Percentiles rank a stretch among this genome's conserved stretches.
Conservation (phyloP, 371 early-diverging fungal genomes). For the Haplosporangium sp. region DNA sequence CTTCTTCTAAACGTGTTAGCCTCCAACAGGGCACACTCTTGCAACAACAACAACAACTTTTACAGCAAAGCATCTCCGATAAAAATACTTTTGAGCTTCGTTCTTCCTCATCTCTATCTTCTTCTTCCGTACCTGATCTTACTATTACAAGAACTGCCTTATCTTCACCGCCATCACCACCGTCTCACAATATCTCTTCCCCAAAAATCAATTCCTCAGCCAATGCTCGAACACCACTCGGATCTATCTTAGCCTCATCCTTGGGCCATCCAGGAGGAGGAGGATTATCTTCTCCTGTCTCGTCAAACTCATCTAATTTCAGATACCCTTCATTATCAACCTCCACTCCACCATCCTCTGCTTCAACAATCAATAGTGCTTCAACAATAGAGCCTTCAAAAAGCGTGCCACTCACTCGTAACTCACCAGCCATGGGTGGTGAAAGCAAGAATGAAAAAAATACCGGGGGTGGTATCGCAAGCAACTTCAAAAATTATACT, state of each 20-base stretch:
- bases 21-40: conserved; percentile 7
- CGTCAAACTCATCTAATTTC: conserved; percentile 17
- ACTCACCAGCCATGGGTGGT: conserved; percentile 6
- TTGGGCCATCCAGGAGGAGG: conserved; percentile 21
- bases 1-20: conserved; percentile 24
- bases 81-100: not conserved
- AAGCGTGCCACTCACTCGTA: conserved; percentile 22
- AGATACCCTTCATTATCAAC: conserved; percentile 25
- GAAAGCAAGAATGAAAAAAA: conserved; percentile 6
- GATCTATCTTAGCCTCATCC: conserved; percentile 32
- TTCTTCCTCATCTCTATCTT: not conserved
- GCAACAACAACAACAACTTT: not conserved
- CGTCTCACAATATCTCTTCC: conserved; percentile 3
- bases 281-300: conserved; percentile 13
- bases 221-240: conserved; percentile 24
- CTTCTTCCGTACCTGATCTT: not conserved
- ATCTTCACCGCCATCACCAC: conserved; percentile 2
- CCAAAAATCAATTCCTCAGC: conserved; percentile 3
- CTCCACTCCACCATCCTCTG: conserved; percentile 1
- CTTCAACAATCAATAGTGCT: not conserved
- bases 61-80: not conserved
- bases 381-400: conserved; percentile 10
- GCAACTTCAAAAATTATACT: conserved; percentile 16
- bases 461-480: not conserved
- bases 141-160: not conserved